A percentile compares a stretch with the other conserved stretches of the same genome.
phyloP scores from a whole-genome alignment of 768 basidiomycete genomes.

The Podaxis mareebaensis region DNA sequence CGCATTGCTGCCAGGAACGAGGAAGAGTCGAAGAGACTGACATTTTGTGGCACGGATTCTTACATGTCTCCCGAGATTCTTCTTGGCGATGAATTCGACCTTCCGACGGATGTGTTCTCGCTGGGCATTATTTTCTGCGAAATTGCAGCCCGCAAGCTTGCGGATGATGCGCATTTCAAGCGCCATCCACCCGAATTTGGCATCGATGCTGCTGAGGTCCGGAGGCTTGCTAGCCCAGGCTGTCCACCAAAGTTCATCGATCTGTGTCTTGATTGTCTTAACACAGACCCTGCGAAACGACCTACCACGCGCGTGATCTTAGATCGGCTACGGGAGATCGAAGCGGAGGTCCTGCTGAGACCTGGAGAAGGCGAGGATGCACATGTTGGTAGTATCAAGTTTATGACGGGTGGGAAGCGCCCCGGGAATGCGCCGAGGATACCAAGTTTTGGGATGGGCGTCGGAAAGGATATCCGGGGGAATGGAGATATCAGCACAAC shows the following conservation, averaged over 20 bases:
- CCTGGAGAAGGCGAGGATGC: slow-evolving; percentile 65
- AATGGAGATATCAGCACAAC: background rate
- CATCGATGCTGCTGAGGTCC: slow-evolving; percentile 76
- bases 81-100: slow-evolving; percentile 86
- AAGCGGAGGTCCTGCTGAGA: slow-evolving; percentile 76
- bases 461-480: slow-evolving; percentile 58
- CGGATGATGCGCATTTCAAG: slow-evolving; percentile 78
- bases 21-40: slow-evolving; percentile 84
- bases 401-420: slow-evolving; percentile 70
- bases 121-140: slow-evolving; percentile 93
- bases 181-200: slow-evolving; percentile 78
- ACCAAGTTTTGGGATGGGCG: slow-evolving; percentile 80
- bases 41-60: slow-evolving; percentile 87
- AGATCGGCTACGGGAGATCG: slow-evolving; percentile 76
- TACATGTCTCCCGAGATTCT: slow-evolving; percentile 99
- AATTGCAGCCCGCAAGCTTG: slow-evolving; percentile 81
- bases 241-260: slow-evolving; percentile 79
- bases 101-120: slow-evolving; percentile 94
- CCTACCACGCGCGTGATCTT: slow-evolving; percentile 81
- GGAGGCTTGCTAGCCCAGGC: slow-evolving; percentile 60
- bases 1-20: slow-evolving; percentile 91
- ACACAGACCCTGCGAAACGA: slow-evolving; percentile 61
- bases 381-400: slow-evolving; percentile 84
- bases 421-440: slow-evolving; percentile 68
- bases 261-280: slow-evolving; percentile 78